These are phyloP conservation scores for Malus hybrid DNA, from an alignment of 331 rosid species.

Conservation along the genomic window DNA sequence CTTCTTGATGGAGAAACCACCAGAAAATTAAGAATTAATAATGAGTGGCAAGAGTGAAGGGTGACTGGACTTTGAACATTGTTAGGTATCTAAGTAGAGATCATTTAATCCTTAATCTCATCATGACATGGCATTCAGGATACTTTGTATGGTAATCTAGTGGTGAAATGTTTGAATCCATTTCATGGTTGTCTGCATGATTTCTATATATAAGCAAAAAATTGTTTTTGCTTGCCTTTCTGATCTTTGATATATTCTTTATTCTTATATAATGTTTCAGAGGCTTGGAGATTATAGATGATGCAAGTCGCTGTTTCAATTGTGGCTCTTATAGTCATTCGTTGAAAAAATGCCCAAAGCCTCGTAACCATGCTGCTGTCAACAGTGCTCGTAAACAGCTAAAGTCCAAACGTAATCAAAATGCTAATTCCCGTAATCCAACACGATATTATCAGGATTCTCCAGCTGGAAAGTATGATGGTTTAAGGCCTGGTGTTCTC, in stretches of 20 bases:
- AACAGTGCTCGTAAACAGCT: conserved; percentile 73
- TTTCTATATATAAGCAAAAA: background rate
- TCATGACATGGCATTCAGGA: background rate
- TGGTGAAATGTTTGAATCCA: background rate
- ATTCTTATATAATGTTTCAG: conserved; percentile 26
- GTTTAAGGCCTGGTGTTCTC: conserved; percentile 88
- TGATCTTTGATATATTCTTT: conserved; percentile 4
- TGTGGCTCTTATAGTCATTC: conserved; percentile 91
- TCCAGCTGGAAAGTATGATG: conserved; percentile 82
- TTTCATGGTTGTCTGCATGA: background rate
- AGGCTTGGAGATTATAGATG: conserved; percentile 65
- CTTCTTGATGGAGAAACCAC: background rate
- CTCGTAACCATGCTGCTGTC: conserved; percentile 69
- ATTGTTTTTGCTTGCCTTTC: background rate
- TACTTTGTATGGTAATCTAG: background rate
- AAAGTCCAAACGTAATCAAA: conserved; percentile 60
- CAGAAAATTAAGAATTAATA: background rate
- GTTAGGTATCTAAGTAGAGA: background rate
- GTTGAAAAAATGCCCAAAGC: conserved; percentile 72
- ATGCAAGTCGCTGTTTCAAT: conserved; percentile 85
- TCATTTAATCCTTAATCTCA: background rate
- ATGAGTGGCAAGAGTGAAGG: background rate
- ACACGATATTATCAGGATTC: conserved; percentile 83
- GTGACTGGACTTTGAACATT: background rate
- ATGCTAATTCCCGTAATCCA: conserved; percentile 59